phyloP scores from a whole-genome alignment of 129 eudicot genomes.

The carrot (Daucus carota) region DH1_v3.0 NC_030381.2:39393001-39393500 shows the following conservation, averaged over 20 bases:
- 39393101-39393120: neutral
- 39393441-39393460: slow-evolving; percentile 18
- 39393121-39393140: neutral
- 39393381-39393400: neutral
- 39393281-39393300: neutral
- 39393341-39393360: neutral
- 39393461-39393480: slow-evolving; percentile 49
- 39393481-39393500: slow-evolving; percentile 34
- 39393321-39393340: neutral
- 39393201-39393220: too few relatives aligned
- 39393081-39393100: neutral
- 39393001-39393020: neutral
- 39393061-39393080: neutral
- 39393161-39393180: neutral
- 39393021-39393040: neutral
- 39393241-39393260: neutral
- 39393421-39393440: neutral
- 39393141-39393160: neutral
- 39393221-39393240: neutral
- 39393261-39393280: neutral
- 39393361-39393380: neutral
- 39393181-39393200: neutral
- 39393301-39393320: neutral
- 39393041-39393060: neutral
- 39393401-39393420: neutral